Evolutionary conservation across 2,329 filamentous ascomycete species (phyloP).

Genomic region (Didymella lethalis): DNA sequence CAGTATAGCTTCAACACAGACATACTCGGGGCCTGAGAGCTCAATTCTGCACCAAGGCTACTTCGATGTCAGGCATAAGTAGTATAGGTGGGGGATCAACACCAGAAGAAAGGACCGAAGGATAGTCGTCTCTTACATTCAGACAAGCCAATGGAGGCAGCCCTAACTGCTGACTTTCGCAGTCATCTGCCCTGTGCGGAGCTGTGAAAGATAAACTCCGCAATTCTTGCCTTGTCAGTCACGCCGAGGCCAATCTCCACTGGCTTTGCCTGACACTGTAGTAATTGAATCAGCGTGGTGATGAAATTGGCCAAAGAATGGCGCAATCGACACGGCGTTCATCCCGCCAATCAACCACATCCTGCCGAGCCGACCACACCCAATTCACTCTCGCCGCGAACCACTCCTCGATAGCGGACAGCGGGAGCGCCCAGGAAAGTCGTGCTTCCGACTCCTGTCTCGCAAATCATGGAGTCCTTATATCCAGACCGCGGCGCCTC

Average conservation of each 20-base stretch:
- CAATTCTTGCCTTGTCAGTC: too few species aligned
- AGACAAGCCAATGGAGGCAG: too few species aligned
- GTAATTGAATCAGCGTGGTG: not conserved
- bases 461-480: slow-evolving; percentile 12
- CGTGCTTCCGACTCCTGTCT: slow-evolving; percentile 3
- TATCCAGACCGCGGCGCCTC: slow-evolving; percentile 1
- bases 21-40: not conserved
- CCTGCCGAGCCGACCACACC: slow-evolving; percentile 12
- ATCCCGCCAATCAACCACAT: slow-evolving; percentile 10
- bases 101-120: too few species aligned
- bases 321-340: slow-evolving; percentile 9
- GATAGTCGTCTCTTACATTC: too few species aligned
- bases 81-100: too few species aligned
- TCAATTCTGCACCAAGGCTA: not conserved
- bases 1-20: not conserved
- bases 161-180: too few species aligned
- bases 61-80: too few species aligned
- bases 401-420: slow-evolving; percentile 15
- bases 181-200: too few species aligned
- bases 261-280: too few species aligned
- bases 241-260: too few species aligned
- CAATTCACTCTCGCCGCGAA: slow-evolving; percentile 12
- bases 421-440: slow-evolving; percentile 8
- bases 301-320: slow-evolving; percentile 8
- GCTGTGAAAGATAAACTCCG: too few species aligned